Percentiles rank a stretch among this genome's conserved stretches.
Evolutionary conservation across 1,284 basidiomycete genomes (phyloP).

Genomic region (Cutaneotrichosporon sp.): DNA sequence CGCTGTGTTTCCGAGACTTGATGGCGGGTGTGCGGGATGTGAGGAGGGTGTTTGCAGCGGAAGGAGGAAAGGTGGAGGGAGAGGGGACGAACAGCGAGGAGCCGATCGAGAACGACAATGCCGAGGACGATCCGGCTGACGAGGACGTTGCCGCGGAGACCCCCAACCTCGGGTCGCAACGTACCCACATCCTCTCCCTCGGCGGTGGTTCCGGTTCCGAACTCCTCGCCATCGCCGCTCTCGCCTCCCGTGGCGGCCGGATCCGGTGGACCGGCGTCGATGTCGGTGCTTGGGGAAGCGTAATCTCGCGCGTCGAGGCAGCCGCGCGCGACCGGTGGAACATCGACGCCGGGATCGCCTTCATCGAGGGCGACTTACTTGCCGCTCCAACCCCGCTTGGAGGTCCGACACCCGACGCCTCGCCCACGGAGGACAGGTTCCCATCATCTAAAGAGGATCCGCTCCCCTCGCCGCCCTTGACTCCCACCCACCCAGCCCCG

Average conservation of each 20-base stretch:
- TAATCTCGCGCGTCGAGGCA: conserved; percentile 35
- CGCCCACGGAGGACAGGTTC: not conserved
- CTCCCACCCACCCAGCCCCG: conserved; percentile 5
- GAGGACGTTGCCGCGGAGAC: conserved; percentile 1
- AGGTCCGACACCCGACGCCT: not conserved
- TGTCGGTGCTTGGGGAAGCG: conserved; percentile 46
- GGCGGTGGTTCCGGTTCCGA: conserved; percentile 55
- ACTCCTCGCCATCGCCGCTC: conserved; percentile 48
- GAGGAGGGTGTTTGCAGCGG: conserved; percentile 36
- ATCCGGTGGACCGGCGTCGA: conserved; percentile 42
- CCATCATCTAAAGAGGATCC: not conserved
- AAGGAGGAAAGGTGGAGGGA: not conserved
- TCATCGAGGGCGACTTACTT: conserved; percentile 44
- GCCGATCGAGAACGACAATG: no score
- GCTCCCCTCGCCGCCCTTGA: conserved; percentile 1
- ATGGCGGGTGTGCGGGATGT: conserved; percentile 48
- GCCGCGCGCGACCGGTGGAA: conserved; percentile 34
- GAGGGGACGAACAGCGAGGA: not conserved
- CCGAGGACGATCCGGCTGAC: conserved; percentile 11
- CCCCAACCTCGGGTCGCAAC: not conserved
- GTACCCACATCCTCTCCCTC: conserved; percentile 42
- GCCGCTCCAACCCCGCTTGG: conserved; percentile 7
- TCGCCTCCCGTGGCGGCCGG: conserved; percentile 26
- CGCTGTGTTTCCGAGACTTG: conserved; percentile 51
- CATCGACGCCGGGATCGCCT: conserved; percentile 29